Base-by-base conservation (phyloP, 805 yeast species). In the Ogataea ganodermae region DNA sequence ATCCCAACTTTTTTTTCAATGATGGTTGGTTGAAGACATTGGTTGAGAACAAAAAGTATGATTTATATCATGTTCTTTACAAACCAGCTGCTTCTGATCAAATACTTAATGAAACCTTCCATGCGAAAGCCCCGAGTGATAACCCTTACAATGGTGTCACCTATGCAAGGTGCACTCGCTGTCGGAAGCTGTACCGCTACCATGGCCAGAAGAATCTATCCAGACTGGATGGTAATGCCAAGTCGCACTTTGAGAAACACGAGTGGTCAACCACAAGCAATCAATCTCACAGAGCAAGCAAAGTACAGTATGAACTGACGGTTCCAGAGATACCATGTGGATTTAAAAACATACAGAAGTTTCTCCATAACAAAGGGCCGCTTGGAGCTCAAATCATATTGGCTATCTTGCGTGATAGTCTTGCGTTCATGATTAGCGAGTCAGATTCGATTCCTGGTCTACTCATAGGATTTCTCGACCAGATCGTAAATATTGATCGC, bases 191-290 rank as follows among this genome's bases (percentile, higher is more conserved):
- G 12, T 33, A 36, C 7, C 48, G 41, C 13, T 48, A 41, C 26
- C 43, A 44, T 16, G 52, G 52, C 3, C 30, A 31, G 24, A 41
- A 23, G 12, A 44, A 44, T 40, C 37, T 37, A 9, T 23, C 36
- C 36, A 44, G 46, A 36, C 27, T 43, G 21, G 52, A 48, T 23
- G 48, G 46, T 9, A 48, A 48, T 14, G 48, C 48, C 4, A 30
- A 37, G 27, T 13, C 46, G 4, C 52, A 48, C 28, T 44, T 42
- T 3, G 35, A 22, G 35, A 21, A 42, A 20, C 51, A 48, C 42
- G 6, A 6, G 6, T 22, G 24, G 24, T 8, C 24, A n/a, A 22
- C 24, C 24, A 8, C 8, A 6, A 8, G 24, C 6, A 22, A 8
- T 22, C 24, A 22, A 8, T 22, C 24, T 22, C 24, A 22, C 8